Conservation (phyloP, 1,284 basidiomycete species). For the Ustilago vetiveriae region DNA sequence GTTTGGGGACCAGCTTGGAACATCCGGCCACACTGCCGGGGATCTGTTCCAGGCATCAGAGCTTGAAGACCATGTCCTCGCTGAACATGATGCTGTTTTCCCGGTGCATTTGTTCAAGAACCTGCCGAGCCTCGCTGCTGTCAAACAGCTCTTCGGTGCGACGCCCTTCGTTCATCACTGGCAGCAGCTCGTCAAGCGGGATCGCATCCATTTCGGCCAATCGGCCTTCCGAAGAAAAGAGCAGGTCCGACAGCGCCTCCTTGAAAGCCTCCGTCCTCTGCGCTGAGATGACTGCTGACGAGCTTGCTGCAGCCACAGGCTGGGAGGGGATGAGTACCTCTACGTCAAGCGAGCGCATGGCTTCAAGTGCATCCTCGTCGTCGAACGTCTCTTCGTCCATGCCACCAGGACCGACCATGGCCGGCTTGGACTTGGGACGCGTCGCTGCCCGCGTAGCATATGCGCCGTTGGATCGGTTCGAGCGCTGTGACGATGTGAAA, state of each 20-base stretch:
- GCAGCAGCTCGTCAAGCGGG: slow-evolving; percentile 77
- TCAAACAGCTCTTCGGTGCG: slow-evolving; percentile 78
- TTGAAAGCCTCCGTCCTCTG: slow-evolving; percentile 48
- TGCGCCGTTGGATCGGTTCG: slow-evolving; percentile 42
- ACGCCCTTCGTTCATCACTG: slow-evolving; percentile 82
- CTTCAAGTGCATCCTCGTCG: slow-evolving; percentile 48
- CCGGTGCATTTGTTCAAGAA: slow-evolving; percentile 75
- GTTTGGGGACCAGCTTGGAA: not conserved
- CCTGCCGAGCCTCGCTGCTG: slow-evolving; percentile 77
- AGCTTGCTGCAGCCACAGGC: slow-evolving; percentile 20
- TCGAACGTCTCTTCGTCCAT: slow-evolving; percentile 42
- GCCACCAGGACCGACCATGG: slow-evolving; percentile 38
- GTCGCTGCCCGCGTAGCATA: slow-evolving; percentile 51
- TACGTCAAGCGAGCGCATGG: slow-evolving; percentile 54
- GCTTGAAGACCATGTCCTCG: slow-evolving; percentile 45
- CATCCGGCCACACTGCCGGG: slow-evolving; percentile 4
- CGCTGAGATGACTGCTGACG: slow-evolving; percentile 20
- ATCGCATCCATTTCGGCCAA: slow-evolving; percentile 74
- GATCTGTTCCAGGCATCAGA: slow-evolving; percentile 26
- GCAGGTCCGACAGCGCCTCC: slow-evolving; percentile 75
- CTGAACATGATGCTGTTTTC: slow-evolving; percentile 84
- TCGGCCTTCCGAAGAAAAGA: slow-evolving; percentile 69
- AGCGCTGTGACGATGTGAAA: slow-evolving; percentile 25
- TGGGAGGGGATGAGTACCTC: slow-evolving; percentile 26
- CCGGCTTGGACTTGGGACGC: slow-evolving; percentile 14